Evolutionary conservation across 2,329 filamentous ascomycete species (phyloP), one percentile per base, ranked within the genome.

Genomic region (Pestalotiopsis fici): DNA sequence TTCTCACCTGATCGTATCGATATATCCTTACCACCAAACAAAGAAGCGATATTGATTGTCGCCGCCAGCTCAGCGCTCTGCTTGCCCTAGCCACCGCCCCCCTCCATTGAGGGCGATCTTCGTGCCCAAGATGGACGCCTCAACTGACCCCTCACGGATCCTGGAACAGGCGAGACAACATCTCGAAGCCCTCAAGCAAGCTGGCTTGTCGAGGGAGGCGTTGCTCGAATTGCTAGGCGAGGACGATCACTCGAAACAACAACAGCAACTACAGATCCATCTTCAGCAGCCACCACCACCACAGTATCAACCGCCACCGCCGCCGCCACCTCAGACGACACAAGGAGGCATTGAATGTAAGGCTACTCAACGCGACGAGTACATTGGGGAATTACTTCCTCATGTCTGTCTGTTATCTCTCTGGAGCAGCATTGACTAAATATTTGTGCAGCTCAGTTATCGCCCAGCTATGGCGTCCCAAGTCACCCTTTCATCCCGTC

Each of bases 101-200:
- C 28, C 43, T 50, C 43, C 54, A 54, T 57, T 39, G 63, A 65
- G 63, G 57, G 56, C 55, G 54, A 31, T 56, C 59, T 50, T 28
- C 18, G 47, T 25, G 43, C 21, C 55, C 55, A n/a, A 13, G 12
- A 66, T 66, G 64, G 64, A 66, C 27, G 57, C 64, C 27, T 21
- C 31, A 25, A 60, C 59, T 54, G 72, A 77, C 69, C 74, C 75
- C 28, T 76, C 75, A 68, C 72, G 74, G 67, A 75, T 75, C 67
- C 57, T 77, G 55, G 76, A 74, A 56, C 73, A 76, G 69, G 76
- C 75, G 64, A 74, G 75, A 69, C 70, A 75, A 66, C 75, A 77
- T 64, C 72, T 78, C 64, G 75, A 77, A 66, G 76, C 76, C 68
- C 69, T 78, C 60, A 77, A 77, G 68, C 74, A 78, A 66, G 73